A percentile compares a stretch with the other conserved stretches of the same genome.
Evolutionary conservation across 768 basidiomycete species (phyloP).

Genomic region (Mycena floridula): DNA sequence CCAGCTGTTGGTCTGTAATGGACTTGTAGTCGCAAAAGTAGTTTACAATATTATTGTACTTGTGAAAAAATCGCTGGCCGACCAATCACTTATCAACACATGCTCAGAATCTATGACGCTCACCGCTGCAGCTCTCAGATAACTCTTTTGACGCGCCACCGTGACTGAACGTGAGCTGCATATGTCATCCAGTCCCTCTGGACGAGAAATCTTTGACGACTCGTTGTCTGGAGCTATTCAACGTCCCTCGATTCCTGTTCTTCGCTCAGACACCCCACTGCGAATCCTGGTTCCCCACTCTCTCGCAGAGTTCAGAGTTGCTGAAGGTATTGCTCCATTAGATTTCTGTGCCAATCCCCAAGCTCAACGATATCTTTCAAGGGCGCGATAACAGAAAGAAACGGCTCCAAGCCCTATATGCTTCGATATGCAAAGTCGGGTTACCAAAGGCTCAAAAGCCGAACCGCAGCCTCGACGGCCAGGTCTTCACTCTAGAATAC

Average conservation of each 20-base stretch:
- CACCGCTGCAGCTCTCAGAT: too few relatives aligned
- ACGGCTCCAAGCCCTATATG: slow-evolving; percentile 60
- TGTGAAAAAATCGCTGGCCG: too few relatives aligned
- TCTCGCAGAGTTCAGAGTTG: slow-evolving; percentile 56
- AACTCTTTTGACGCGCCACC: too few relatives aligned
- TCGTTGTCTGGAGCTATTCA: slow-evolving; percentile 46
- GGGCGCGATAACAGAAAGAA: slow-evolving; percentile 46
- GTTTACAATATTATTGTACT: too few relatives aligned
- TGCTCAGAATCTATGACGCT: too few relatives aligned
- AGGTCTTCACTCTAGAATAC: slow-evolving; percentile 53
- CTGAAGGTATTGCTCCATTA: slow-evolving; percentile 51
- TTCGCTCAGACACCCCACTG: slow-evolving; percentile 45
- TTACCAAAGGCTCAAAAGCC: too few relatives aligned
- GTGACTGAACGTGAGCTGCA: too few relatives aligned
- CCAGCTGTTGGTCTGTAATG: too few relatives aligned
- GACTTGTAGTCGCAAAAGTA: too few relatives aligned
- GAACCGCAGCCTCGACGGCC: too few relatives aligned
- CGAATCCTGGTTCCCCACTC: slow-evolving; percentile 29
- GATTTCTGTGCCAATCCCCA: slow-evolving; percentile 51
- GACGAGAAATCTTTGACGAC: slow-evolving; percentile 49
- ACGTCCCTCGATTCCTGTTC: slow-evolving; percentile 50
- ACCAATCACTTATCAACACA: too few relatives aligned
- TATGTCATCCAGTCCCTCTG: too few relatives aligned
- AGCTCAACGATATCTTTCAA: slow-evolving; percentile 65
- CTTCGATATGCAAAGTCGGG: slow-evolving; percentile 36